Percentiles rank a stretch among this genome's conserved stretches.
Conservation (phyloP, 495 filamentous ascomycete species). For the Cladorrhinum samala region DNA sequence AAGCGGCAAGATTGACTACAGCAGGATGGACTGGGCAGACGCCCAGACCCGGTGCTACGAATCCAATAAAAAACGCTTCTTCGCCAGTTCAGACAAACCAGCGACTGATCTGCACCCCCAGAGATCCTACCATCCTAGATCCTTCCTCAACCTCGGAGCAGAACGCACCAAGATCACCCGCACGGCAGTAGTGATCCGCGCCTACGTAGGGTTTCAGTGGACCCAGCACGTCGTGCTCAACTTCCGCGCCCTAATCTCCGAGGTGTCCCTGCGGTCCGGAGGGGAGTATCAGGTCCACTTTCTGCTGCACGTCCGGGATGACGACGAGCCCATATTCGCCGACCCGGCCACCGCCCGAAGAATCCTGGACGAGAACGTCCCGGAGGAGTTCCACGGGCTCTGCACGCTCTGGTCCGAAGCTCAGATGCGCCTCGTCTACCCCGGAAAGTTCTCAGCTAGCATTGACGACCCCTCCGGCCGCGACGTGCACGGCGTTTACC, state of each 20-base stretch:
- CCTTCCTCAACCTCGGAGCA: constrained; percentile 2
- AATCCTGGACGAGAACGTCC: constrained; percentile 65
- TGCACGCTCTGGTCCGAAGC: constrained; percentile 87
- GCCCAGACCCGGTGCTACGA: constrained; percentile 63
- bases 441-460: constrained; percentile 62
- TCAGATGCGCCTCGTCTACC: constrained; percentile 84
- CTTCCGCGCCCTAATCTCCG: constrained; percentile 73
- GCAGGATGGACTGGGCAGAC: constrained; percentile 65
- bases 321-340: constrained; percentile 57
- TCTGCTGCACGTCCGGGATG: constrained; percentile 71
- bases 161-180: constrained; percentile 43
- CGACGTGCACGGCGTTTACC: constrained; percentile 84
- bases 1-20: constrained; percentile 66
- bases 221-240: constrained; percentile 61
- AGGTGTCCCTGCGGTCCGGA: constrained; percentile 65
- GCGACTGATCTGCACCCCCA: no score
- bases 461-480: constrained; percentile 52
- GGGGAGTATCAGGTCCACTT: constrained; percentile 76
- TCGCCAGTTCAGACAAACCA: no score
- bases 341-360: constrained; percentile 48
- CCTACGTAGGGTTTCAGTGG: constrained; percentile 65
- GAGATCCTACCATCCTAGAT: no score
- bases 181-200: constrained; percentile 66
- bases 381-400: constrained; percentile 80
- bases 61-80: constrained; percentile 63